These are phyloP conservation scores for Halteria grandinella DNA, from an alignment of 73 alveolate species.

Conservation along the genomic window DNA sequence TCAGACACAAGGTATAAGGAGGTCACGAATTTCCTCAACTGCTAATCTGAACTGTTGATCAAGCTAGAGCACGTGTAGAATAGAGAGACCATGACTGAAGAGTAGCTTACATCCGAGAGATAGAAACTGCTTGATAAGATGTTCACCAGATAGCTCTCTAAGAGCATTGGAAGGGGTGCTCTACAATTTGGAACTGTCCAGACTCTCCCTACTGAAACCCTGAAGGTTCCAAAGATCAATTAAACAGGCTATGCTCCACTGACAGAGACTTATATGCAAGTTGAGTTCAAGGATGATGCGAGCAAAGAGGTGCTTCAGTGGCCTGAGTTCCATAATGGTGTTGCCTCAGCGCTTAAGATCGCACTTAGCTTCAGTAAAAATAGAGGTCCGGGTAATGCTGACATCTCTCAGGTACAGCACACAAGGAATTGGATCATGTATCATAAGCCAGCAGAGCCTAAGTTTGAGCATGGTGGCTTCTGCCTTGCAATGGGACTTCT, in stretches of 20 bases:
- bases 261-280: conserved; percentile 76
- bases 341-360: conserved; percentile 91
- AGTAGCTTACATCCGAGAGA: conserved; percentile 83
- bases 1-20: conserved; percentile 69
- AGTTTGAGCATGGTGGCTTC: conserved; percentile 97
- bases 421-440: conserved; percentile 96
- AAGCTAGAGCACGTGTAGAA: conserved; percentile 56
- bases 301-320: conserved; percentile 86
- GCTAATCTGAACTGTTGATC: conserved; percentile 49
- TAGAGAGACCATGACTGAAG: conserved; percentile 63
- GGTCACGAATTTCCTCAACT: conserved; percentile 61
- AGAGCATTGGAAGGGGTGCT: conserved; percentile 97
- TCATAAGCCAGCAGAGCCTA: conserved; percentile 92
- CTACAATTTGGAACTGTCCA: conserved; percentile 87
- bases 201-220: conserved; percentile 93
- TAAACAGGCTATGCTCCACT: conserved; percentile 89
- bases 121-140: conserved; percentile 82
- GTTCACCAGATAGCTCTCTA: conserved; percentile 85
- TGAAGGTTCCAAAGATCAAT: conserved; percentile 88
- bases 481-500: conserved; percentile 94
- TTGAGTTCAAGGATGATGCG: conserved; percentile 80
- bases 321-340: conserved; percentile 99
- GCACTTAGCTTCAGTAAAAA: conserved; percentile 67
- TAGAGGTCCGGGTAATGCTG: conserved; percentile 70
- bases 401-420: conserved; percentile 63